These are phyloP conservation scores for Mytilinidion resinicola DNA, from an alignment of 495 filamentous ascomycete species.

Conservation along the genomic window DNA sequence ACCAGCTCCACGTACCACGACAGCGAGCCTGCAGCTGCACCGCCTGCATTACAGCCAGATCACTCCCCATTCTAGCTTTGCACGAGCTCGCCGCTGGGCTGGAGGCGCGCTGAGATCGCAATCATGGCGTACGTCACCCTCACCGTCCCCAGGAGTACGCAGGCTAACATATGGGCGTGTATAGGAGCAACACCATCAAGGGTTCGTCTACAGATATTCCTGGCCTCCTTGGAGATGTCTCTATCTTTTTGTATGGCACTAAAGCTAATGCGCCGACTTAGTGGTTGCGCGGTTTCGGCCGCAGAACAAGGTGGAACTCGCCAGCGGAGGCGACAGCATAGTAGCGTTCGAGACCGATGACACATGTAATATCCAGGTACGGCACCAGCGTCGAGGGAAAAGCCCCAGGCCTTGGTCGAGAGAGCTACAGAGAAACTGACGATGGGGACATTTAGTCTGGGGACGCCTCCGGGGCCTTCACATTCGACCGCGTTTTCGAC, in stretches of 20 bases:
- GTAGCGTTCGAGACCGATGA: constrained; percentile 83
- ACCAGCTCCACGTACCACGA: constrained; percentile 12
- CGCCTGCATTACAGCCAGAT: neutral
- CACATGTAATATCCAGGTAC: constrained; percentile 77
- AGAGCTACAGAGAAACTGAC: neutral
- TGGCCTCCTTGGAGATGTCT: neutral
- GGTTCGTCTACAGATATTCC: constrained; percentile 42
- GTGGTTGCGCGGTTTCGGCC: constrained; percentile 97
- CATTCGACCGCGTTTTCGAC: constrained; percentile 94
- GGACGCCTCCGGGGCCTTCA: constrained; percentile 80
- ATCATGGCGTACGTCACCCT: constrained; percentile 48
- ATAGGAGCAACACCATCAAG: constrained; percentile 63
- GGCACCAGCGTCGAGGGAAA: neutral
- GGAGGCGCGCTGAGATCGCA: constrained; percentile 14
- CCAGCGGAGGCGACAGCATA: constrained; percentile 83
- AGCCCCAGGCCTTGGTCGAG: no score
- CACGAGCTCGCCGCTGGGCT: constrained; percentile 15
- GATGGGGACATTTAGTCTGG: constrained; percentile 52
- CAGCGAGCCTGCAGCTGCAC: constrained; percentile 15
- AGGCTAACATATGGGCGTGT: constrained; percentile 28
- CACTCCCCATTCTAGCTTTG: no score
- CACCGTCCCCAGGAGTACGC: neutral
- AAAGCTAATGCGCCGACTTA: constrained; percentile 16
- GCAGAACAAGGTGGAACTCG: constrained; percentile 87
- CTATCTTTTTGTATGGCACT: constrained; percentile 2